A percentile compares a stretch with the other conserved stretches of the same genome.
Evolutionary conservation across 192 early-diverging fungal species (phyloP).

Genomic region (Jimgerdemannia lactiflua): DNA sequence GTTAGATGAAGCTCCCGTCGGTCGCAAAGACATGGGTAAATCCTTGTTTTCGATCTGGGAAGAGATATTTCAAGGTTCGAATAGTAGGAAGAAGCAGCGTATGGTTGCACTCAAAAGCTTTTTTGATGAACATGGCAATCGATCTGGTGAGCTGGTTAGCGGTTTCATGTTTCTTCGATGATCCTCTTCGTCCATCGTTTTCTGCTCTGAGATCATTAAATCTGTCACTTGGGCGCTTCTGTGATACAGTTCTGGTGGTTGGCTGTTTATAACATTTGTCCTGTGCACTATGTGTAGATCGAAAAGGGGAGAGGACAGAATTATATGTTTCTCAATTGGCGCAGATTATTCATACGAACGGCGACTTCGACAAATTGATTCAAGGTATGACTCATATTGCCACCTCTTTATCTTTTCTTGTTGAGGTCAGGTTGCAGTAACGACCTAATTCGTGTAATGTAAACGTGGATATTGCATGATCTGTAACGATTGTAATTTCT

Average conservation of each 20-base stretch:
- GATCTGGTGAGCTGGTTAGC: not conserved
- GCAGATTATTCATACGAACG: slow-evolving; percentile 53
- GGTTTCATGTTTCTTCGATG: not conserved
- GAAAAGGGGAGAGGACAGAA: slow-evolving; percentile 17
- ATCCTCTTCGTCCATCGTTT: not conserved
- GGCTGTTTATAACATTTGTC: too few relatives aligned
- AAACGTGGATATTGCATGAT: not conserved
- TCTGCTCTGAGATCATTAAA: too few relatives aligned
- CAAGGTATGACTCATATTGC: slow-evolving; percentile 49
- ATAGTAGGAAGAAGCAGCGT: not conserved
- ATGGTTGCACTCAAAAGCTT: slow-evolving; percentile 22
- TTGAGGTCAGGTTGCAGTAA: not conserved
- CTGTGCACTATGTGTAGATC: not conserved
- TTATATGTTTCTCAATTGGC: slow-evolving; percentile 52
- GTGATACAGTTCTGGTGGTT: too few relatives aligned
- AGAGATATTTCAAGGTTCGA: slow-evolving; percentile 62
- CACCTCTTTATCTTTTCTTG: not conserved
- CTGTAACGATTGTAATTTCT: not conserved
- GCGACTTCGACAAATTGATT: slow-evolving; percentile 86
- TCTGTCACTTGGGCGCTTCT: too few relatives aligned
- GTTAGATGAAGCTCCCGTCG: slow-evolving; percentile 48
- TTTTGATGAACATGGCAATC: slow-evolving; percentile 25
- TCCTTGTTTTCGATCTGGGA: slow-evolving; percentile 83
- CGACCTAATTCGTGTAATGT: too few relatives aligned
- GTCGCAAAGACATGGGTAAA: slow-evolving; percentile 77